phyloP scores from a whole-genome alignment of 1,139 yeast genomes.

The Pneumocystis carinii region DNA sequence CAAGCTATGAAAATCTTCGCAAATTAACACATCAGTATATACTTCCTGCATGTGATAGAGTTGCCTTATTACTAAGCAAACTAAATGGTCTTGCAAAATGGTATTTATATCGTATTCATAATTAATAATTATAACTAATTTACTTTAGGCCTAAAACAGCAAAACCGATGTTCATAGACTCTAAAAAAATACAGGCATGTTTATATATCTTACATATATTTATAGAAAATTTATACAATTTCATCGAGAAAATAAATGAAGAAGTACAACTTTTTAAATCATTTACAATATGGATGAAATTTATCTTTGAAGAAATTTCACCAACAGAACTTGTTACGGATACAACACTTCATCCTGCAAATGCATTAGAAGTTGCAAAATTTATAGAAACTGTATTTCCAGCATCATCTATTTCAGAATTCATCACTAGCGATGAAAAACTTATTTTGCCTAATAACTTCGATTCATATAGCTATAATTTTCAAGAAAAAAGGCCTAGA shows the following conservation, averaged over 20 bases:
- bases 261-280: slow-evolving; percentile 12
- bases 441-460: background rate
- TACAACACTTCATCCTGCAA: background rate
- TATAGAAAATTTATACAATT: slow-evolving; percentile 4
- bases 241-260: slow-evolving; percentile 3
- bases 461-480: background rate
- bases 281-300: slow-evolving; percentile 15
- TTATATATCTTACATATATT: background rate
- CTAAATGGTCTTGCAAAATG: slow-evolving; percentile 1
- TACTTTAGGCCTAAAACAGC: background rate
- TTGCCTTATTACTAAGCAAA: slow-evolving; percentile 30
- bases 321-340: background rate
- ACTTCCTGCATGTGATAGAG: slow-evolving; percentile 43
- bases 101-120: background rate
- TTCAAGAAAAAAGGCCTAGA: background rate
- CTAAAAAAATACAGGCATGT: background rate
- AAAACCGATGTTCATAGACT: background rate
- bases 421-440: background rate
- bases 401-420: background rate
- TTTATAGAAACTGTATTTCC: background rate
- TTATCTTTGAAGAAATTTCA: slow-evolving; percentile 10
- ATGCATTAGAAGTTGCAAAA: background rate
- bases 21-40: slow-evolving; percentile 33
- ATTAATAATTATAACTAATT: background rate
- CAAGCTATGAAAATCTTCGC: slow-evolving; percentile 35